A percentile compares a stretch with the other conserved stretches of the same genome.
Evolutionary conservation across 768 basidiomycete species (phyloP).

Genomic region (Wakefieldia striispora): DNA sequence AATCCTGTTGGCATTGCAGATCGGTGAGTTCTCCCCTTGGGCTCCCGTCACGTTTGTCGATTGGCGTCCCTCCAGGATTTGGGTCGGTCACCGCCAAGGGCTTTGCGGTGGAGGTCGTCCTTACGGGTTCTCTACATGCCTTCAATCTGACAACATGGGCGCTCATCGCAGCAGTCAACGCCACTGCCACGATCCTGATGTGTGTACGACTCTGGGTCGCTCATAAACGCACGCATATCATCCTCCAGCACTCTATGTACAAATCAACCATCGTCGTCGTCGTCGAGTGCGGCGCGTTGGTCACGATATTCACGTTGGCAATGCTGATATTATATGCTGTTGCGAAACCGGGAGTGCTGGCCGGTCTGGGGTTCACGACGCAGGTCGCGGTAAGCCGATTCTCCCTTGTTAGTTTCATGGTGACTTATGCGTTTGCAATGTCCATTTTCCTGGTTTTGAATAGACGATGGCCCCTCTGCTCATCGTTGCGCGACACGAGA

Average conservation of each 20-base stretch:
- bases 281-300: conserved; percentile 22
- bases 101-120: not conserved
- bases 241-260: conserved; percentile 9
- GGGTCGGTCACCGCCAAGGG: conserved; percentile 8
- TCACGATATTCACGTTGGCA: conserved; percentile 12
- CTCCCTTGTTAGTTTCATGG: not conserved
- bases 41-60: not conserved
- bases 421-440: not conserved
- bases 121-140: not conserved
- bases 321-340: conserved; percentile 15
- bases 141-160: conserved; percentile 15
- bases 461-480: conserved; percentile 17
- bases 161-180: conserved; percentile 17
- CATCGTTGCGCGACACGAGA: conserved; percentile 17
- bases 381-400: conserved; percentile 15
- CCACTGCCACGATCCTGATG: conserved; percentile 16
- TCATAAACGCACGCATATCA: not conserved
- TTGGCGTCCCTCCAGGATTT: conserved; percentile 2
- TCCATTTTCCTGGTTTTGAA: not conserved
- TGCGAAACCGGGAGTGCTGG: conserved; percentile 2
- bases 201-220: conserved; percentile 17
- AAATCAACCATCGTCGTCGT: conserved; percentile 16
- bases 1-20: conserved; percentile 11
- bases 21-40: conserved; percentile 7
- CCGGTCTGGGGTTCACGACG: conserved; percentile 19